These are phyloP conservation scores for Solanum sitiens DNA, from an alignment of 257 asterid genomes.

Conservation along the genomic window DNA sequence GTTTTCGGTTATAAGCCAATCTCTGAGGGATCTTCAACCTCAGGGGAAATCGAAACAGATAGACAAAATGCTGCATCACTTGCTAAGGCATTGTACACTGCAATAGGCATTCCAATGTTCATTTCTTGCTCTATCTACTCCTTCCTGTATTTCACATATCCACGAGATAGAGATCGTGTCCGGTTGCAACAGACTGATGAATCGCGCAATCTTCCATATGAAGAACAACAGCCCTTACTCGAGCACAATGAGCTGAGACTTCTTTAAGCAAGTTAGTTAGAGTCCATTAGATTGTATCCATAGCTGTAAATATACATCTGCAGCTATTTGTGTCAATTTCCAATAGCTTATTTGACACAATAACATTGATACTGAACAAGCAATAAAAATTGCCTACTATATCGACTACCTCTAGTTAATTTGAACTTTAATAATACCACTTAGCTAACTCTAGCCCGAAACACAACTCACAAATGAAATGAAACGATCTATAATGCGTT, in stretches of 20 bases:
- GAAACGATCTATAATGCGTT: neutral
- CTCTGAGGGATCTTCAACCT: neutral
- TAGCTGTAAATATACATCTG: too few species aligned
- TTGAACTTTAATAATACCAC: neutral
- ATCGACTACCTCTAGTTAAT: neutral
- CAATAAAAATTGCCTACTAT: neutral
- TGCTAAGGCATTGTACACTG: constrained; percentile 79
- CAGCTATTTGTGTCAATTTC: too few species aligned
- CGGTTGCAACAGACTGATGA: neutral
- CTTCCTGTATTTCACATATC: neutral
- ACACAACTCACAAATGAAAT: neutral
- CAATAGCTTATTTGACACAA: too few species aligned
- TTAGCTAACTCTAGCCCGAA: neutral
- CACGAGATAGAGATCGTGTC: neutral
- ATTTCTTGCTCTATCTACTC: constrained; percentile 27
- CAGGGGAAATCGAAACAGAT: constrained; percentile 4
- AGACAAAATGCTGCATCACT: constrained; percentile 73
- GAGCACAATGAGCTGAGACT: constrained; percentile 41
- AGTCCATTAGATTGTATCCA: neutral
- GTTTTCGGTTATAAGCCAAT: constrained; percentile 57
- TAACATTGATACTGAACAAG: too few species aligned
- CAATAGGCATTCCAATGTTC: constrained; percentile 67
- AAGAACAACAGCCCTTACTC: constrained; percentile 2
- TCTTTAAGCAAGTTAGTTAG: constrained; percentile 8
- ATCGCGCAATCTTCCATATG: neutral